Conservation (phyloP, 495 filamentous ascomycete species). For the Aspergillus nanangensis region DNA sequence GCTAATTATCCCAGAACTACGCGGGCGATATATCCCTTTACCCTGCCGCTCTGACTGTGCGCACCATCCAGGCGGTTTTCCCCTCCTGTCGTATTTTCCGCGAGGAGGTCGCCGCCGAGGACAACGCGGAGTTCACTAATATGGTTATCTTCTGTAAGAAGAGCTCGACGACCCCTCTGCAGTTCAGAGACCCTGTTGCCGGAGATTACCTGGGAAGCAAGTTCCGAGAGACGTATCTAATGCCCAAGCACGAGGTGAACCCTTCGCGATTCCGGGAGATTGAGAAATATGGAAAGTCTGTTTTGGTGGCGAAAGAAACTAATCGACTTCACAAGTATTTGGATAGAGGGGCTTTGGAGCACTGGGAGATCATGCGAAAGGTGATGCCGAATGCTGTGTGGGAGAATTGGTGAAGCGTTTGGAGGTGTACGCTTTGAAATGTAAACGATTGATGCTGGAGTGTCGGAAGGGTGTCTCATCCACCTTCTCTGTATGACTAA, state of each 20-base stretch:
- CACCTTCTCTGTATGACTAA: too few species aligned
- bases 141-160: constrained; percentile 67
- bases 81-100: constrained; percentile 80
- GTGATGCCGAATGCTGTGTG: constrained; percentile 77
- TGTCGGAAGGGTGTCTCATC: background rate
- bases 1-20: constrained; percentile 66
- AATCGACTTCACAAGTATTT: constrained; percentile 64
- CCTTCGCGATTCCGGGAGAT: constrained; percentile 40
- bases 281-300: constrained; percentile 22
- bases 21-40: constrained; percentile 83
- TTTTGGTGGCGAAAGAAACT: constrained; percentile 37
- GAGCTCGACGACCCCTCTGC: constrained; percentile 36
- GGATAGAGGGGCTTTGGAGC: constrained; percentile 66
- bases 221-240: constrained; percentile 61
- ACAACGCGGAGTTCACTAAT: constrained; percentile 75
- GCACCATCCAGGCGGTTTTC: constrained; percentile 68
- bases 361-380: constrained; percentile 88
- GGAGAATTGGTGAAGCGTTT: constrained; percentile 73
- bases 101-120: constrained; percentile 56
- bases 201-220: constrained; percentile 69
- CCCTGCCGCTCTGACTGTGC: constrained; percentile 63
- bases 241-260: constrained; percentile 70
- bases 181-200: constrained; percentile 62
- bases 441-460: background rate
- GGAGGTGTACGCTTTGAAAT: background rate